Conservation (phyloP, 1,284 basidiomycete species). For the Bondarzewia mesenterica region DNA sequence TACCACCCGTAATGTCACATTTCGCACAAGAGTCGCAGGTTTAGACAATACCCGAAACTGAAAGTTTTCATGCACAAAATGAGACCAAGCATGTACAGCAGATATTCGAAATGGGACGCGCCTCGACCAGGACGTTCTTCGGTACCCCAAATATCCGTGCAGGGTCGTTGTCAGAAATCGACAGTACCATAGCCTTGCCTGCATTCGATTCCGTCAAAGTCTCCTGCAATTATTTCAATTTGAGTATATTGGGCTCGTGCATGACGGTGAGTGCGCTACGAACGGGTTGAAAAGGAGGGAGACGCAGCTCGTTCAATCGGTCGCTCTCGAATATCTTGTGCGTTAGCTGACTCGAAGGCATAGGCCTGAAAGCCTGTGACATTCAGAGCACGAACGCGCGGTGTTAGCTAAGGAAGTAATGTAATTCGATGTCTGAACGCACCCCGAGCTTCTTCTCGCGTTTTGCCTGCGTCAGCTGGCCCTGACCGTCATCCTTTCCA, state of each 20-base stretch:
- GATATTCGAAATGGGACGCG: constrained; percentile 23
- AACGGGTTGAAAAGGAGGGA: constrained; percentile 35
- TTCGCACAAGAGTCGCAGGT: constrained; percentile 60
- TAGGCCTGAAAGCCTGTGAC: constrained; percentile 32
- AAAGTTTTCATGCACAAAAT: neutral
- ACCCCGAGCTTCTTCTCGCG: constrained; percentile 10
- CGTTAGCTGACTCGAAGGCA: constrained; percentile 26
- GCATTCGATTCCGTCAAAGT: constrained; percentile 26
- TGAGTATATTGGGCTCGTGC: neutral
- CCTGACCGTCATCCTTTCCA: constrained; percentile 6
- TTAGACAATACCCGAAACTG: constrained; percentile 61
- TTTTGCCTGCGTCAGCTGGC: constrained; percentile 4
- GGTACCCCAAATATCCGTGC: constrained; percentile 59
- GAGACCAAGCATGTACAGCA: neutral
- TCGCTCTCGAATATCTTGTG: constrained; percentile 28
- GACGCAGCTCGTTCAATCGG: constrained; percentile 19
- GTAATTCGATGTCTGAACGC: constrained; percentile 4
- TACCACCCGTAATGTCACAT: constrained; percentile 46
- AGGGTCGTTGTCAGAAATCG: constrained; percentile 36
- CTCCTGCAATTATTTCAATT: constrained; percentile 22
- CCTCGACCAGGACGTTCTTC: constrained; percentile 56
- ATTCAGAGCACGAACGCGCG: too few species aligned
- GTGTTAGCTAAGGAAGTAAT: too few species aligned
- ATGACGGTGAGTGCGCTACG: constrained; percentile 12
- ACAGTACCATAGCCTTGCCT: constrained; percentile 36